Base-by-base conservation (phyloP, 805 yeast species). In the Jamesozyma lodderae region DNA sequence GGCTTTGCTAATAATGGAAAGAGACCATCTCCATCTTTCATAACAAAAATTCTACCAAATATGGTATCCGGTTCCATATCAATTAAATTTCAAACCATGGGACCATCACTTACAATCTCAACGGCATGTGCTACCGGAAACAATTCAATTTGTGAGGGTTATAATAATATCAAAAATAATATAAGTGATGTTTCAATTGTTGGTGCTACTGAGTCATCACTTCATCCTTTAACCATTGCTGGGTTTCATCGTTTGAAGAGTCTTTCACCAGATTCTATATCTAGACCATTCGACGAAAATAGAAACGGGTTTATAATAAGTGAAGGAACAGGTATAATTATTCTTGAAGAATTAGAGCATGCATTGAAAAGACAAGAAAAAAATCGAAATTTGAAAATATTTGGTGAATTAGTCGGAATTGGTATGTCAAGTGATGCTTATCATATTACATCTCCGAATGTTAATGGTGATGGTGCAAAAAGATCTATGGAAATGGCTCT, bases 51-150 rank as follows among this genome's bases (percentile, higher is more conserved):
- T 34, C 66, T 92, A 28, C 73, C 83, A 27, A 92, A 92, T 56
- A 92, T 92, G 97, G 95, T 95, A 0, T 86, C 88, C 0, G 96
- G 97, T 3, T 78, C 86, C 43, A 75, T 92, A 6, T 81, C 95
- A 6, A 88, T 92, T 40, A 70, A 75, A 45, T 75, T 77, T 49
- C 81, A 82, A 1, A 64, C 87, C 28, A 66, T 72, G 49, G 99
- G 98, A 0, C 94, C 95, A 2, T 75, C 83, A 31, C 96, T 88
- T 54, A 67, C 94, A 0, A 92, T 78, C 0, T 74, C 95, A 2
- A 87, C 97, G 0, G 98, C 98, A 1, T 92, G 99, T 66, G 95
- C 99, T 4, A 87, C 98, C 0, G 99, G 99, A 0, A 73, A 81
- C 21, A 94, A 92, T 53, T 73, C 96, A 0, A 79, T 92, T 34